These are phyloP conservation scores for Podaxis rugospora DNA, from an alignment of 768 basidiomycete species.

Conservation along the genomic window DNA sequence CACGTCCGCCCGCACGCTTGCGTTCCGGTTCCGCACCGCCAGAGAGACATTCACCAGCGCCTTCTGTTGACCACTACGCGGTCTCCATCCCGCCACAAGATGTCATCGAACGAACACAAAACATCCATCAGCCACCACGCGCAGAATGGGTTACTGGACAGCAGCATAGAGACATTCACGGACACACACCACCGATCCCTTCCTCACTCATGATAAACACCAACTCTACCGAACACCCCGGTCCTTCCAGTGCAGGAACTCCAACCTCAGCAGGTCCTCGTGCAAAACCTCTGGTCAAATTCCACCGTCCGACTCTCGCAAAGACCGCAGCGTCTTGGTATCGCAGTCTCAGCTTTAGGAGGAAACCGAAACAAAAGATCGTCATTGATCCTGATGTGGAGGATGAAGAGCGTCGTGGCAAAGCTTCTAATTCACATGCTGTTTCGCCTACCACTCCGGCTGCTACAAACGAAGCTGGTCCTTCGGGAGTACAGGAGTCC, in stretches of 20 bases:
- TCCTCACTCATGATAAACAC: constrained; percentile 6
- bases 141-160: constrained; percentile 35
- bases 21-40: not conserved
- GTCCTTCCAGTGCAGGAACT: not conserved
- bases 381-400: constrained; percentile 29
- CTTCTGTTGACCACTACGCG: constrained; percentile 24
- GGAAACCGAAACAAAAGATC: constrained; percentile 23
- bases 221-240: not conserved
- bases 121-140: constrained; percentile 15
- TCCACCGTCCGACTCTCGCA: constrained; percentile 19
- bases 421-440: constrained; percentile 8
- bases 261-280: constrained; percentile 12
- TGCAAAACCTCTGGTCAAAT: constrained; percentile 18
- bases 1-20: not conserved
- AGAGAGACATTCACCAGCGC: constrained; percentile 3
- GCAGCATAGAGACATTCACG: constrained; percentile 24
- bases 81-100: constrained; percentile 29
- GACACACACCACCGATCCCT: constrained; percentile 10
- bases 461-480: not conserved
- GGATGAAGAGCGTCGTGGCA: constrained; percentile 19
- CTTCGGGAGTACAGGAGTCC: not conserved
- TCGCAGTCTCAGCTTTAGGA: constrained; percentile 31
- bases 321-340: constrained; percentile 37
- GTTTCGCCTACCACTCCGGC: not conserved
- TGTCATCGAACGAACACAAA: constrained; percentile 21